These are phyloP conservation scores for Blastocystis hominis DNA, from an alignment of 352 stramenopile species.

Conservation along the genomic window DNA sequence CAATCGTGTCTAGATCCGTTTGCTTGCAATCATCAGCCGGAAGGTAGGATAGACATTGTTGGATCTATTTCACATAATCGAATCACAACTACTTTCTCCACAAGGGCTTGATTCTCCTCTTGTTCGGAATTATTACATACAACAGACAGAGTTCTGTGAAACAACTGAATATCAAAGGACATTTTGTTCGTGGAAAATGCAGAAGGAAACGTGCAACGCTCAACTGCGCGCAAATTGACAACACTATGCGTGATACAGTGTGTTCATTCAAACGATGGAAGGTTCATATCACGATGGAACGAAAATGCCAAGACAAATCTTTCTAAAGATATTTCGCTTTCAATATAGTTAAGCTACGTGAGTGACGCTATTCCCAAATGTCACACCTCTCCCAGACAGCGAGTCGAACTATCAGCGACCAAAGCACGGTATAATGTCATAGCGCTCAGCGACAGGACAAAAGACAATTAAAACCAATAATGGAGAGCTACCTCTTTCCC, in stretches of 20 bases:
- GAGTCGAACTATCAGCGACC: not conserved
- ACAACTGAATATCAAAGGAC: conserved; percentile 7
- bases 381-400: conserved; percentile 4
- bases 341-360: conserved; percentile 23
- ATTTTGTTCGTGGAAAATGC: not conserved
- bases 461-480: not conserved
- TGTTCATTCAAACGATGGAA: not conserved
- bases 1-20: not conserved
- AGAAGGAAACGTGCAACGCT: not conserved
- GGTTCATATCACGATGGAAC: not conserved
- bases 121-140: not conserved
- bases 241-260: not conserved
- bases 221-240: conserved; percentile 19
- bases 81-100: not conserved
- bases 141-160: conserved; percentile 6
- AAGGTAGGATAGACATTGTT: not conserved
- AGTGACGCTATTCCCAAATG: not conserved
- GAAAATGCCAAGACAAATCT: not conserved
- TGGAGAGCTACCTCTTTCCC: not conserved
- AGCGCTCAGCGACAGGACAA: not conserved
- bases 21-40: not conserved
- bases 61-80: not conserved
- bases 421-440: not conserved
- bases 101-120: not conserved
- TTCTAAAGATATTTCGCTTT: not conserved